Evolutionary conservation across 345 rosid species (phyloP).

Genomic region (Murraya paniculata): DNA sequence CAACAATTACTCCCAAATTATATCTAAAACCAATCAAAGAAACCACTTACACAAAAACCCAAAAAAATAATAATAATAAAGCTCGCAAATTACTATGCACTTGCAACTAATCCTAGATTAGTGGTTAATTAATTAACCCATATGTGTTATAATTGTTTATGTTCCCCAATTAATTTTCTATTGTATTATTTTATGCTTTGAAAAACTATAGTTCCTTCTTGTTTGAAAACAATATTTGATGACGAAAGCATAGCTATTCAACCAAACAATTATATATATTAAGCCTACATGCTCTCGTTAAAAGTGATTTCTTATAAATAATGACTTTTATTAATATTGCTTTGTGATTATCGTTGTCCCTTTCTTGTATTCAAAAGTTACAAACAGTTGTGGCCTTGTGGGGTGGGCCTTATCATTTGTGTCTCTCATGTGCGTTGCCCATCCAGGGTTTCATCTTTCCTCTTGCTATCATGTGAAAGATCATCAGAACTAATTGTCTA

Average conservation of each 20-base stretch:
- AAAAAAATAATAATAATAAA: background rate
- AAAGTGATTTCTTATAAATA: slow-evolving; percentile 11
- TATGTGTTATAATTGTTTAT: background rate
- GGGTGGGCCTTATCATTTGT: slow-evolving; percentile 9
- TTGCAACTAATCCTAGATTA: slow-evolving; percentile 8
- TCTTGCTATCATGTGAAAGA: background rate
- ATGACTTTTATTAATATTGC: background rate
- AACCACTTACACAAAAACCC: slow-evolving; percentile 13
- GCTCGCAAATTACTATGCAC: slow-evolving; percentile 13
- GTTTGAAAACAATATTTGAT: slow-evolving; percentile 10
- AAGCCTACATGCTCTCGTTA: slow-evolving; percentile 21
- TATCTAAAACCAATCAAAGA: slow-evolving; percentile 8
- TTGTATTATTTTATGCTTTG: background rate
- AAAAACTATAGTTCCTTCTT: background rate
- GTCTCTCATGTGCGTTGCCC: background rate
- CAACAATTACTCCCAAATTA: background rate
- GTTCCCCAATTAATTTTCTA: background rate
- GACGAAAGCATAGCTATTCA: slow-evolving; percentile 36
- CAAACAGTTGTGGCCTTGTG: slow-evolving; percentile 6
- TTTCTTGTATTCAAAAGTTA: slow-evolving; percentile 5
- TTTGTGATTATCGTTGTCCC: slow-evolving; percentile 9
- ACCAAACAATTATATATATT: slow-evolving; percentile 14
- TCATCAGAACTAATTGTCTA: background rate
- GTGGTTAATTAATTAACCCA: background rate
- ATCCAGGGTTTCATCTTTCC: background rate